Evolutionary conservation across 192 early-diverging fungal species (phyloP), one percentile per base, ranked within the genome.

Genomic region (Entophlyctis luteolus): DNA sequence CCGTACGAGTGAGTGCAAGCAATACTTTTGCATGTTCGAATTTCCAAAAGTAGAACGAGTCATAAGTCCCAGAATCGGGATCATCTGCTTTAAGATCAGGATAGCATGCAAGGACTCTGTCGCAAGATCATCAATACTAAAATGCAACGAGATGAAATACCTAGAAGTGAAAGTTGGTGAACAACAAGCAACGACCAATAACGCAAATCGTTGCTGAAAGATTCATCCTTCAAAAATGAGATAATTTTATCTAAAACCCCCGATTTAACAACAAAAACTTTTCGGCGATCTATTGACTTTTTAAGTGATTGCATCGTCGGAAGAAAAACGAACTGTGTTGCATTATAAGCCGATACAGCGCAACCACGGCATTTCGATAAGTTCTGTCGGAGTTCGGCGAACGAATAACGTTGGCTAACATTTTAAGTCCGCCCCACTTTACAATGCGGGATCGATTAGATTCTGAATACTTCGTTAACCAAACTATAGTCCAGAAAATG

Each of bases 1-100:
- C 32, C 91, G 75, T 16, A 92, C 90, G 39, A 92, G 67, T 35
- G 85, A 77, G 59, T 92, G 89, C 62, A 92, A 71, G 70, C 89
- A 92, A 8, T 89, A 79, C 55, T 89, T 90, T 46, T 91, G 91
- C 87, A 91, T 89, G 48, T 84, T 91, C 5, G 86, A 84, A 58
- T 91, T 92, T 6, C 90, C 90, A 72, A 90, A 92, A 4, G 88
- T 89, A n/a, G 85, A 71, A 5, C 90, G 73, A 0, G 89, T 79
- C 85, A 92, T 83, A 33, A 72, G 67, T 0, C 85, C 87, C 32
- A 92, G 55, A 6, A 89, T 62, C 18, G 66, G 67, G 49, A 92
- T 76, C 42, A 90, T 75, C 0, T 79, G 86, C 22, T 68, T 68
- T 8, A 63, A 71, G 28, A 89, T 68, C 54, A 90, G 45, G 32